Evolutionary conservation across 1,139 yeast genomes (phyloP).

Genomic region (Saccharomyces pastorianus): DNA sequence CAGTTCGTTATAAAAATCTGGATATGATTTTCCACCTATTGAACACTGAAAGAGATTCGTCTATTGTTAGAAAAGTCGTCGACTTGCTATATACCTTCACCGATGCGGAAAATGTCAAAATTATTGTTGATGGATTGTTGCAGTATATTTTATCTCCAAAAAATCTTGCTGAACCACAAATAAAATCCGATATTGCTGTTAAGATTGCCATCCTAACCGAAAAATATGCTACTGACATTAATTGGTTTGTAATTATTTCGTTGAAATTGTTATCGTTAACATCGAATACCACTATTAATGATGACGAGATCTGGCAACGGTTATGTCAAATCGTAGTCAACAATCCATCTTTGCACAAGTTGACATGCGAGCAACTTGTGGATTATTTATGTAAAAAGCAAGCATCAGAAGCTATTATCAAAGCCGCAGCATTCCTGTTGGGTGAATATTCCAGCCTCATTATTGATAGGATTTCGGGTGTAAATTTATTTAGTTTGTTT

Average conservation of each 20-base stretch:
- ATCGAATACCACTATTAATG: constrained; percentile 44
- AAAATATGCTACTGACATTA: constrained; percentile 65
- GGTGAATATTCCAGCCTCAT: constrained; percentile 72
- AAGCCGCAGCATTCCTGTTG: constrained; percentile 65
- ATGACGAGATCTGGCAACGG: constrained; percentile 85
- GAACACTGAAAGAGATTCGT: constrained; percentile 48
- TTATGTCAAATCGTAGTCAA: constrained; percentile 80
- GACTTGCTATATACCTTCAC: constrained; percentile 73
- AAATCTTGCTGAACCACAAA: constrained; percentile 33
- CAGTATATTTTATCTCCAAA: constrained; percentile 58
- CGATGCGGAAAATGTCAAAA: constrained; percentile 48
- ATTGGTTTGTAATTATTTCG: constrained; percentile 80
- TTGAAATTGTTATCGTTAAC: constrained; percentile 63
- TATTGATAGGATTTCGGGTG: constrained; percentile 36
- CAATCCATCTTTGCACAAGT: constrained; percentile 61
- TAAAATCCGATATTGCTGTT: constrained; percentile 68
- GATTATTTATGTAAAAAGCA: constrained; percentile 36
- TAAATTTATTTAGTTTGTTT: constrained; percentile 55
- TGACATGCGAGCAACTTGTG: constrained; percentile 50
- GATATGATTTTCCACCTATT: constrained; percentile 39
- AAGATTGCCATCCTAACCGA: constrained; percentile 81
- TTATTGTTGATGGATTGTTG: constrained; percentile 56
- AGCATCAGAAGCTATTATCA: constrained; percentile 57
- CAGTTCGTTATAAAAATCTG: constrained; percentile 35
- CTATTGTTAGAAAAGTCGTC: constrained; percentile 69